Conservation (phyloP, 148 eudicot genomes). For the Silene latifolia region DNA sequence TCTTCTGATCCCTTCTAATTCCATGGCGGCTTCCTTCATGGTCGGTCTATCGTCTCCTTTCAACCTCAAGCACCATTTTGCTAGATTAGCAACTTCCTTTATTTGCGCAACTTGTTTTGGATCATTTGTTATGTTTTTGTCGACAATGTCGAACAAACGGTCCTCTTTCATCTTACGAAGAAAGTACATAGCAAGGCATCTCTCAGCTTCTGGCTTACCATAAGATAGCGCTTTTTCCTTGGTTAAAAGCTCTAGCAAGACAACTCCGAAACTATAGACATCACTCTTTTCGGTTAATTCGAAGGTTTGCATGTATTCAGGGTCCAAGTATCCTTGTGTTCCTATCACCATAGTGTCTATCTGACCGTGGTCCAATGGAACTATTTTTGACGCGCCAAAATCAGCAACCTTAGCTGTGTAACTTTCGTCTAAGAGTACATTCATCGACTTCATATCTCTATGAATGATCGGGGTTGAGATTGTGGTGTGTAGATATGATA, state of each 20-base stretch:
- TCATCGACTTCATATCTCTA: constrained; percentile 26
- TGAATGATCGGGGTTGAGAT: constrained; percentile 25
- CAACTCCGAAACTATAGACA: constrained; percentile 31
- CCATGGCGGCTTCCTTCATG: constrained; percentile 26
- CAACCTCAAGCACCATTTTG: constrained; percentile 13
- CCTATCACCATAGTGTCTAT: constrained; percentile 19
- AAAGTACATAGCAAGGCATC: constrained; percentile 8
- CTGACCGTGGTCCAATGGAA: constrained; percentile 5
- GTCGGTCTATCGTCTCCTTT: constrained; percentile 21
- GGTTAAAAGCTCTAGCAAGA: constrained; percentile 21
- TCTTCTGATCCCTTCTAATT: constrained; percentile 6
- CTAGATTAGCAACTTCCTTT: constrained; percentile 19
- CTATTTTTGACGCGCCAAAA: constrained; percentile 27
- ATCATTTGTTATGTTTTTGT: neutral
- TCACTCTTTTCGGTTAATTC: constrained; percentile 25
- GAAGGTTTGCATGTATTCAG: constrained; percentile 24
- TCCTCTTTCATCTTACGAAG: constrained; percentile 22
- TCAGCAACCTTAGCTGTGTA: constrained; percentile 27
- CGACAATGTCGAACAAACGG: constrained; percentile 13
- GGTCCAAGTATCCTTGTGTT: constrained; percentile 24
- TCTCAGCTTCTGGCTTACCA: constrained; percentile 10
- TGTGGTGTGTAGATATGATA: constrained; percentile 24
- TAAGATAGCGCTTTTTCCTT: neutral
- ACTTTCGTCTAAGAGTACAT: constrained; percentile 21
- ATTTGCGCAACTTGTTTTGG: neutral